Base-by-base conservation (phyloP, 192 early-diverging fungal species). In the Coemansia reversa region DNA sequence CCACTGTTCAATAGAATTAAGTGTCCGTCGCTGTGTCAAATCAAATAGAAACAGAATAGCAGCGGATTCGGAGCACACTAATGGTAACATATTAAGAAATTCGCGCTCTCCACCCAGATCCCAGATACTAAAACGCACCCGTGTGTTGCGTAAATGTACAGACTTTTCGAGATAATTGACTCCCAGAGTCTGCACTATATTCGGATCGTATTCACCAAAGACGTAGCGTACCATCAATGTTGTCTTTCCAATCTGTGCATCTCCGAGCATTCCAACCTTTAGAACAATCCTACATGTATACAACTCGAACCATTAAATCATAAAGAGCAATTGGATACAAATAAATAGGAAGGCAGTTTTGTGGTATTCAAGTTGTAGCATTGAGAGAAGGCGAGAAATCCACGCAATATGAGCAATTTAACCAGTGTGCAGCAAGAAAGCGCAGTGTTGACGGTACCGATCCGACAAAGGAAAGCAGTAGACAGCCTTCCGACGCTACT, bases 111-210 rank as follows among this genome's bases (percentile, higher is more conserved):
- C 94, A 70, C 95, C 95, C 58, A 98, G 80, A 79, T 98, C 95
- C 95, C 95, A 98, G 75, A 98, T 94, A 68, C 92, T 94, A 72
- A 98, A 98, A 18, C 94, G 96, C 60, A 98, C 92, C 62, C 92
- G 92, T 7, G 92, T 93, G 62, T 93, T 92, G 57, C 88, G 84
- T 58, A 98, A 88, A 12, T 88, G 84, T 28, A 98, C 89, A 0
- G 94, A 95, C 77, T 98, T 98, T 74, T 98, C 95, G 91, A 96
- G 92, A 66, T 96, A 96, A 66, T 95, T 95, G 45, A 98, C 92
- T 60, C 95, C 95, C 23, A 98, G 79, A 27, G 95, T 98, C 68
- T 96, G 95, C 52, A 95, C 93, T 75, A 96, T 96, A 63, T 94
- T 92, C 52, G 94, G 91, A 62, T 96, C 92, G 75, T 95, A 98